Evolutionary conservation across 371 early-diverging fungal genomes (phyloP), one percentile per base, ranked within the genome.

Genomic region (Rhizomucor miehei): DNA sequence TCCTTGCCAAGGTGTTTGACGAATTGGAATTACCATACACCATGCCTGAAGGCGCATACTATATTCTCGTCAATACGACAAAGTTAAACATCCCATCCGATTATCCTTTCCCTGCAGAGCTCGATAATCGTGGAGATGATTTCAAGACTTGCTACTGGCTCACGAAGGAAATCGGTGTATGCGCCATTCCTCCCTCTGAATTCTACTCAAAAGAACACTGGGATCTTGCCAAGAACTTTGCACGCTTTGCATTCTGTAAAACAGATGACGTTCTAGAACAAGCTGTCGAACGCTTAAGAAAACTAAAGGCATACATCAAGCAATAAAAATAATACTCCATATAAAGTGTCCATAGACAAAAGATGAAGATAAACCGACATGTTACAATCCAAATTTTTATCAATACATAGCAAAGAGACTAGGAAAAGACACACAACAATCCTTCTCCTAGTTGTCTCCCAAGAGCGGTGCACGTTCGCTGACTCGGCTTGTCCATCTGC

Each of bases 201-300:
- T 97, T 97, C 59, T 95, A 95, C 65, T 84, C 81, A 36, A 76
- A 75, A 48, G 84, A 81, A 8, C 85, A 92, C 59, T 82, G 81
- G 63, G 62, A 67, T 9, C 60, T 92, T 41, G 93, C 92, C 3
- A 82, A 85, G 35, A 65, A 91, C 57, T 89, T 84, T 63, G 89
- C 90, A 14, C 81, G 98, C 37, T 94, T 97, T 64, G 93, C 94
- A 34, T 97, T 94, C 67, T 95, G 97, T 77, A 97, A 97, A 72
- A 89, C 90, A 2, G 87, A 89, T 49, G 91, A 93, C 45, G 88
- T 87, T 10, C 63, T 97, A 21, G 82, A 90, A 6, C 82, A 82
- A 23, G 95, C 94, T 35, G 86, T 75, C 2, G 82, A 81, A 53
- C 73, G 89, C 38, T 72, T 97, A 46, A 65, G 80, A 54, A 75